Evolutionary conservation across 352 stramenopile species (phyloP).

Genomic region (Phytophthora meadii): DNA sequence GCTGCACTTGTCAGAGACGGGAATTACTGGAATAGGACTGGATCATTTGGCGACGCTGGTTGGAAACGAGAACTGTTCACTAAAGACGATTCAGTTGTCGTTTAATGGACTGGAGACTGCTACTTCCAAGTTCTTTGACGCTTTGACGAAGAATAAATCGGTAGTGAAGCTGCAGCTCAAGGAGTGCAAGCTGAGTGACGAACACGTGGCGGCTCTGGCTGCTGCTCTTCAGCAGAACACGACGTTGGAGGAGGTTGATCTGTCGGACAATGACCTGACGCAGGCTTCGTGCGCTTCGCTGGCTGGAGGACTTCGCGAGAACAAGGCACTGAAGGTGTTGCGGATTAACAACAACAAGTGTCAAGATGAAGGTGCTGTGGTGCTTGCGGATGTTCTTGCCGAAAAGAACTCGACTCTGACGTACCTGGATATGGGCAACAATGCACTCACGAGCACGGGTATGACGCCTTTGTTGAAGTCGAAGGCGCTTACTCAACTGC

Average conservation of each 20-base stretch:
- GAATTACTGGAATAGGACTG: constrained; percentile 54
- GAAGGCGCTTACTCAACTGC: constrained; percentile 60
- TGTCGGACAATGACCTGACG: constrained; percentile 76
- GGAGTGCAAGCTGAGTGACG: constrained; percentile 65
- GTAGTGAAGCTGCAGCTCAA: constrained; percentile 72
- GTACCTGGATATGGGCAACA: constrained; percentile 78
- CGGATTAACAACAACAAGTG: constrained; percentile 70
- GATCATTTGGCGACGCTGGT: constrained; percentile 55
- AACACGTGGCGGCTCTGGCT: constrained; percentile 47
- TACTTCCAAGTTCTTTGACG: constrained; percentile 58
- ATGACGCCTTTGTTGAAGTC: constrained; percentile 56
- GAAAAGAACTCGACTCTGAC: constrained; percentile 48
- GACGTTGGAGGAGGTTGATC: constrained; percentile 62
- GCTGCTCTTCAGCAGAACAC: constrained; percentile 55
- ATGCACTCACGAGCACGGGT: constrained; percentile 55
- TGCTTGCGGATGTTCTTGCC: constrained; percentile 45
- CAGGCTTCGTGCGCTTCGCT: constrained; percentile 42
- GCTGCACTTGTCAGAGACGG: constrained; percentile 57
- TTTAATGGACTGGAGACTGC: constrained; percentile 66
- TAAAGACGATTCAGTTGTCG: constrained; percentile 71
- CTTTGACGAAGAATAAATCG: constrained; percentile 65
- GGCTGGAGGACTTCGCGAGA: constrained; percentile 50
- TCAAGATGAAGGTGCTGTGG: constrained; percentile 52
- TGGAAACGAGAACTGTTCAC: constrained; percentile 47
- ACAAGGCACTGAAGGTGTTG: constrained; percentile 54